Evolutionary conservation across 2,329 filamentous ascomycete genomes (phyloP).

Genomic region (Teratosphaeria gauchensis): DNA sequence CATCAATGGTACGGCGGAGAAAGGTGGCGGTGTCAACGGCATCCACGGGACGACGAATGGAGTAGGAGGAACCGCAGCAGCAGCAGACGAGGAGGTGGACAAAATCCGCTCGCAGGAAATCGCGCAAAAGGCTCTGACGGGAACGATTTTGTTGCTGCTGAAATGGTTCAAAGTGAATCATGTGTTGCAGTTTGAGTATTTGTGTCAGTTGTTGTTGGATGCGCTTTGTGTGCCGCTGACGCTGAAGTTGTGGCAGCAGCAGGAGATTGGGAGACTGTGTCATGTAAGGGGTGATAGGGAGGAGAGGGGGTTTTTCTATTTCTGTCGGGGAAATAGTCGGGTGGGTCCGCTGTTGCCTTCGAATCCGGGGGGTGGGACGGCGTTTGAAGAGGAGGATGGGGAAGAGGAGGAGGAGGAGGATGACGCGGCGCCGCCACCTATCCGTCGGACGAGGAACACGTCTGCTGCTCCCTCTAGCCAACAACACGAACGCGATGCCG

Average conservation of each 20-base stretch:
- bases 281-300: conserved; percentile 75
- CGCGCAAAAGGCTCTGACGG: conserved; percentile 83
- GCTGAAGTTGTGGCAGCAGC: conserved; percentile 85
- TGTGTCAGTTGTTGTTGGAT: conserved; percentile 86
- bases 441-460: conserved; percentile 32
- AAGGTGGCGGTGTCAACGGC: conserved; percentile 24
- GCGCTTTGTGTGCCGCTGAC: conserved; percentile 91
- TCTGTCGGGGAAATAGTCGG: conserved; percentile 67
- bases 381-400: conserved; percentile 23
- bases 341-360: conserved; percentile 32
- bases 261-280: conserved; percentile 84
- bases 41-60: conserved; percentile 19
- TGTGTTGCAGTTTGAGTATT: conserved; percentile 88
- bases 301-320: conserved; percentile 83
- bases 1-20: conserved; percentile 20
- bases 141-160: conserved; percentile 71
- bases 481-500: no score
- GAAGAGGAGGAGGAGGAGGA: conserved; percentile 46
- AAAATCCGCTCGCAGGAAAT: conserved; percentile 75
- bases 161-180: conserved; percentile 98
- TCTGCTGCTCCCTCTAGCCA: no score
- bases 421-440: conserved; percentile 73
- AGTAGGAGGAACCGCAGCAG: conserved; percentile 11
- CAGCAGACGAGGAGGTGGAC: conserved; percentile 62
- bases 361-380: conserved; percentile 10